Evolutionary conservation across 345 rosid species (phyloP).

Genomic region (Salix suchowensis): DNA sequence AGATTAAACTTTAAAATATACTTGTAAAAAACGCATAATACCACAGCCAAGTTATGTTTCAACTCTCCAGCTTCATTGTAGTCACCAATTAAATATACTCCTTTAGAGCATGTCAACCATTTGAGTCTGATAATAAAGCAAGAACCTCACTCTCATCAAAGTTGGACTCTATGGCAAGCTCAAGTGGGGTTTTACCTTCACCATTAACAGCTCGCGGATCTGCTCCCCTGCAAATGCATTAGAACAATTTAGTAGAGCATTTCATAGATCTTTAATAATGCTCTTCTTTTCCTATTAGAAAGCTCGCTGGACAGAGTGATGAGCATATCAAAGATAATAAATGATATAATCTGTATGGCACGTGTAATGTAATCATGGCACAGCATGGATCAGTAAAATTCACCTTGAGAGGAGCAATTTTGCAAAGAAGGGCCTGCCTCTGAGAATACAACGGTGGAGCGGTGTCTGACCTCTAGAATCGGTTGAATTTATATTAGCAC

Average conservation of each 20-base stretch:
- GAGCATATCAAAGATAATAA: not conserved
- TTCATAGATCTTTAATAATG: not conserved
- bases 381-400: slow-evolving; percentile 8
- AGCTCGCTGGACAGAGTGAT: not conserved
- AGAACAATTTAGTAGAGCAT: not conserved
- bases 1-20: slow-evolving; percentile 22
- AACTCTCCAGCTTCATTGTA: slow-evolving; percentile 19
- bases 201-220: slow-evolving; percentile 53
- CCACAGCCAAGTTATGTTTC: slow-evolving; percentile 13
- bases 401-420: slow-evolving; percentile 85
- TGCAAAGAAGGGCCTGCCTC: slow-evolving; percentile 60
- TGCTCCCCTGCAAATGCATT: slow-evolving; percentile 68
- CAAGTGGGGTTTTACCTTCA: slow-evolving; percentile 64
- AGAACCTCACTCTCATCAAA: slow-evolving; percentile 61
- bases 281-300: not conserved
- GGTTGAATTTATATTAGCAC: slow-evolving; percentile 69
- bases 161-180: slow-evolving; percentile 54
- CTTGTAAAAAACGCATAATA: slow-evolving; percentile 19
- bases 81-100: not conserved
- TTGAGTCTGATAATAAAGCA: slow-evolving; percentile 57
- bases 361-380: not conserved
- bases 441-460: slow-evolving; percentile 62
- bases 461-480: slow-evolving; percentile 84
- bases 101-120: slow-evolving; percentile 32
- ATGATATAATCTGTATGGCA: not conserved